Conservation (phyloP, 148 eudicot species). For the Persicaria maculosa region DNA sequence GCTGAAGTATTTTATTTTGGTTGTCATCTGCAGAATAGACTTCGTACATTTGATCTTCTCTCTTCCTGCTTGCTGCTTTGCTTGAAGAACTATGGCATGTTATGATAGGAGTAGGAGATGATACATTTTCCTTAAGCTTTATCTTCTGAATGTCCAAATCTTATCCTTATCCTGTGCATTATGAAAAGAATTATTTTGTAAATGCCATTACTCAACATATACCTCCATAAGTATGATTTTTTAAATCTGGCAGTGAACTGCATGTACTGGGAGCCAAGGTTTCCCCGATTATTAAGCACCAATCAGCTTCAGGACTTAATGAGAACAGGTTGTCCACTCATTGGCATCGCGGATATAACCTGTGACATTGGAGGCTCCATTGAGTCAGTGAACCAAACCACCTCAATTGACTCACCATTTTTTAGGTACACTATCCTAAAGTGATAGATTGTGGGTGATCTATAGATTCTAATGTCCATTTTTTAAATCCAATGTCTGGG, state of each 20-base stretch:
- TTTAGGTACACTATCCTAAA: slow-evolving; percentile 47
- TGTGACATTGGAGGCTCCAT: slow-evolving; percentile 97
- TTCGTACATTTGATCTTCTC: neutral
- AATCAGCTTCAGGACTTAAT: slow-evolving; percentile 67
- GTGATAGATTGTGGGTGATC: neutral
- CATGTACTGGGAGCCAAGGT: slow-evolving; percentile 98
- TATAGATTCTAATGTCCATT: neutral
- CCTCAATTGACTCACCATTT: slow-evolving; percentile 89
- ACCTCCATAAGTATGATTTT: neutral
- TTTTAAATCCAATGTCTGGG: neutral
- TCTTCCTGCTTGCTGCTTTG: neutral
- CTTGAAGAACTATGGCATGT: neutral
- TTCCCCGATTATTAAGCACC: slow-evolving; percentile 74
- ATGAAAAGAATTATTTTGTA: neutral
- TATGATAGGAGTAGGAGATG: neutral
- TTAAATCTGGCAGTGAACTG: slow-evolving; percentile 63
- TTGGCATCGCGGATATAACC: slow-evolving; percentile 90
- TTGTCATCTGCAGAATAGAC: neutral
- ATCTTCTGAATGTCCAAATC: neutral
- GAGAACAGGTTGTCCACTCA: slow-evolving; percentile 58
- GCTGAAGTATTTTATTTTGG: neutral
- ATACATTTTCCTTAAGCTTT: neutral
- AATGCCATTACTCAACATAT: neutral
- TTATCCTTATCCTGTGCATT: neutral
- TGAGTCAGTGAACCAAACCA: slow-evolving; percentile 75